Evolutionary conservation across 352 stramenopile genomes (phyloP).

Genomic region (Phytophthora hybrid): DNA sequence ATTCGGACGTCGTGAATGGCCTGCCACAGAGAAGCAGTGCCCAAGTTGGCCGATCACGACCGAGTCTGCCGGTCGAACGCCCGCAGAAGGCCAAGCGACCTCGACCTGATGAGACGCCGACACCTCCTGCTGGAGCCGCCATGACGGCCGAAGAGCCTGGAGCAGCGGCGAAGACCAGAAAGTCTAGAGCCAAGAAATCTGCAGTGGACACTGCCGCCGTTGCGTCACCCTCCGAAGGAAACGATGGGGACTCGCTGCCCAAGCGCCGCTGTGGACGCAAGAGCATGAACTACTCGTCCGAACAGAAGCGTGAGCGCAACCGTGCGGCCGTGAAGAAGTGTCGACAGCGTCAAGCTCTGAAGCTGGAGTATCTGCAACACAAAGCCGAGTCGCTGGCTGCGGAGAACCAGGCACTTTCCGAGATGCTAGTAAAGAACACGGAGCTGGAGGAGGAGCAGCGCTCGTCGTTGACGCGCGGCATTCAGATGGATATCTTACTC

Average conservation of each 20-base stretch:
- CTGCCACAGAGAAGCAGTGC: slow-evolving; percentile 7
- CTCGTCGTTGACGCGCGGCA: slow-evolving; percentile 73
- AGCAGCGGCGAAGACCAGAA: background rate
- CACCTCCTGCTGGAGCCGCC: slow-evolving; percentile 20
- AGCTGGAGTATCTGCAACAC: slow-evolving; percentile 80
- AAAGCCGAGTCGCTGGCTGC: slow-evolving; percentile 73
- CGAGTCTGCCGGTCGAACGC: slow-evolving; percentile 7
- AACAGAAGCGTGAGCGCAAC: slow-evolving; percentile 87
- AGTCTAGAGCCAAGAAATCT: slow-evolving; percentile 25
- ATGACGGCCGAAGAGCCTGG: background rate
- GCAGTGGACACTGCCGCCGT: background rate
- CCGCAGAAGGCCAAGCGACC: slow-evolving; percentile 27
- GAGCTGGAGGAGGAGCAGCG: slow-evolving; percentile 66
- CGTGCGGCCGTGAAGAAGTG: slow-evolving; percentile 89
- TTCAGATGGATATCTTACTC: slow-evolving; percentile 89
- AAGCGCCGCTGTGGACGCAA: slow-evolving; percentile 84
- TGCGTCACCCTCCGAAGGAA: slow-evolving; percentile 6
- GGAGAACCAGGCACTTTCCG: slow-evolving; percentile 76
- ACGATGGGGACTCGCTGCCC: slow-evolving; percentile 30
- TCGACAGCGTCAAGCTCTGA: slow-evolving; percentile 80
- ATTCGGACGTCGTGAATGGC: background rate
- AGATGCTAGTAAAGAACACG: slow-evolving; percentile 80
- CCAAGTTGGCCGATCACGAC: slow-evolving; percentile 4
- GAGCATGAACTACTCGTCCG: slow-evolving; percentile 89
- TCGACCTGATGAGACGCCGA: slow-evolving; percentile 9